Evolutionary conservation across 768 basidiomycete species (phyloP), one percentile per base, ranked within the genome.

Genomic region (Trametes sanguinea): DNA sequence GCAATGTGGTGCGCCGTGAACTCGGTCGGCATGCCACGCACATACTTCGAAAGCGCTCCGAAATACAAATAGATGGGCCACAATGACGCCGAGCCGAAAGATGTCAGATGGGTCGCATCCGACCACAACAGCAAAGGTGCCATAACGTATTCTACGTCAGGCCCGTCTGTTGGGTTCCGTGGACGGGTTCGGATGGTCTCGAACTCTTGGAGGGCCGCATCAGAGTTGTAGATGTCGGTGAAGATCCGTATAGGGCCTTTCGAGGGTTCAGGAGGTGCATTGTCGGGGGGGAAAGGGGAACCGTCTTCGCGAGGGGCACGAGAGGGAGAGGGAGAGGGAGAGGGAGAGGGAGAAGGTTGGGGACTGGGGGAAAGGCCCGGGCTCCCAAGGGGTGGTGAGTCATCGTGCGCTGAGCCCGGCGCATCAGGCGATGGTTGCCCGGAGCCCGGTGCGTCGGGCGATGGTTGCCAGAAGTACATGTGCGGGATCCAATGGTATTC

Each of bases 31-130:
- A 68, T 64, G 4, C 63, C 62, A 0, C 71, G 67, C 3, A 68
- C 56, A 52, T 79, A 80, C 64, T 81, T 83, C 0, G 76, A 77
- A 6, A 74, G 67, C 51, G 76, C 77, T 0, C 76, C 77, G 27
- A 79, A 70, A 46, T 62, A 76, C 0, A 73, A 37, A 56, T 81
- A 82, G 0, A 77, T 29, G 2, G 78, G 80, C 81, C 77, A 82
- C 0, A 68, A 51, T 0, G 59, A 39, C 0, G 71, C 69, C 0
- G 54, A 51, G 0, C 73, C 70, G 52, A 74, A 74, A 6, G 53
- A 50, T 0, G 71, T 61, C 2, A 71, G 63, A 13, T 67, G 67
- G 0, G 73, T 74, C 0, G 65, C 58, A 43, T 74, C 73, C 0
- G 71, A 73, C 55, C 57, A 69, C 9, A 69, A 53, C 58, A 63